Percentiles rank a stretch among this genome's conserved stretches.
Evolutionary conservation across 345 rosid genomes (phyloP).

Genomic region (Eucalyptus tenuipes): DNA sequence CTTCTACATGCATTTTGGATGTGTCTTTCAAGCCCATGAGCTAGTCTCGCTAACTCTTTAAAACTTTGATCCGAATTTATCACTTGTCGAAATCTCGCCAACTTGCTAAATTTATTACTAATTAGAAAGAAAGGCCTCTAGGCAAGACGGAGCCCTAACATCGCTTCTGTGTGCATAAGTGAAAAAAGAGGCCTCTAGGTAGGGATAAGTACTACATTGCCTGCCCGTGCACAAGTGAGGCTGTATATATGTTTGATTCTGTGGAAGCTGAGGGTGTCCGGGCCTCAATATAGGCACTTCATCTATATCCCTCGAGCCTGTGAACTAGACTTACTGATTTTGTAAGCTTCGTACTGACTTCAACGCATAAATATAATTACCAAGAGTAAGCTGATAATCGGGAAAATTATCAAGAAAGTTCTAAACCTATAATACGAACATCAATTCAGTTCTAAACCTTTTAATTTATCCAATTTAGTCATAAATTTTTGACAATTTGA

Average conservation of each 20-base stretch:
- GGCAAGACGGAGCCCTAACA: neutral
- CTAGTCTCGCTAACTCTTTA: neutral
- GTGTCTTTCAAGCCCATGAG: neutral
- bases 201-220: neutral
- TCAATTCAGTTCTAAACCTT: accelerated
- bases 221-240: neutral
- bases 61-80: neutral
- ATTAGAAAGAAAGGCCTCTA: neutral
- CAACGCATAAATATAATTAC: neutral
- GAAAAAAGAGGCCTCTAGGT: neutral
- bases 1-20: neutral
- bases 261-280: neutral
- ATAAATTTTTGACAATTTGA: accelerated
- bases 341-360: neutral
- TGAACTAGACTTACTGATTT: neutral
- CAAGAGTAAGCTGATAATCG: accelerated
- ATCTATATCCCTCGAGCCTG: neutral
- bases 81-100: neutral
- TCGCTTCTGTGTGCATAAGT: neutral
- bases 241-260: neutral
- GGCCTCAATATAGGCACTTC: neutral
- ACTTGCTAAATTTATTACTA: neutral
- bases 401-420: too few species aligned
- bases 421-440: accelerated
- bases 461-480: too few species aligned